Evolutionary conservation across 2,329 filamentous ascomycete genomes (phyloP), one percentile per base, ranked within the genome.

Genomic region (Pezicula radicicola): DNA sequence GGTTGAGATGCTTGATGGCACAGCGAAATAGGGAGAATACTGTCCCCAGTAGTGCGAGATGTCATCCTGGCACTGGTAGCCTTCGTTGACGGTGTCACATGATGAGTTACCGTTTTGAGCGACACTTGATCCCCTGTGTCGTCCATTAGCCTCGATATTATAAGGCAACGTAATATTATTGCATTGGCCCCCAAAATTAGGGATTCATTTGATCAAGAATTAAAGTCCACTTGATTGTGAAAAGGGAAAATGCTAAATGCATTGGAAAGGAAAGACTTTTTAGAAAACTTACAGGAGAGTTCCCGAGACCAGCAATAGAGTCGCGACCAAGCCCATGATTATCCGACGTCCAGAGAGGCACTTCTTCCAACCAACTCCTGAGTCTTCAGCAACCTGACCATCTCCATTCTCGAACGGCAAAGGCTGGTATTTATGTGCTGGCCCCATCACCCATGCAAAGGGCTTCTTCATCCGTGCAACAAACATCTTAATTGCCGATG

Each of bases 11-110:
- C 81, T 74, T 1, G 87, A 91, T 6, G 84, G 79, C 0, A 92
- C 85, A 1, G 85, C 79, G 70, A 89, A 96, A 72, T 84, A 95
- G 2, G 91, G 89, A 16, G 90, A 88, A 68, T 96, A 96, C 67
- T 93, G 91, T 51, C 91, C 92, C 90, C 91, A 96, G 50, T 53
- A 63, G 18, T 61, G 66, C 44, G 66, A 66, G 35, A 69, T 65
- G 40, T 60, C 53, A 25, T 63, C 59, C 49, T 59, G 53, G 49
- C 66, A 69, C 51, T 59, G 59, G 51, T 61, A 69, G 35, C 66
- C 66, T 49, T 52, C 44, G 9, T 61, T 49, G 13, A 63, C 50
- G 18, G 58, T 60, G 50, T 66, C 64, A 60, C 66, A 68, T 33
- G 60, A 60, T 30, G 42, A 40, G 30, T 51, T 54, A 13, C 50